Evolutionary conservation across 2,329 filamentous ascomycete species (phyloP), one percentile per base, ranked within the genome.

Genomic region (Huntiella decipiens): DNA sequence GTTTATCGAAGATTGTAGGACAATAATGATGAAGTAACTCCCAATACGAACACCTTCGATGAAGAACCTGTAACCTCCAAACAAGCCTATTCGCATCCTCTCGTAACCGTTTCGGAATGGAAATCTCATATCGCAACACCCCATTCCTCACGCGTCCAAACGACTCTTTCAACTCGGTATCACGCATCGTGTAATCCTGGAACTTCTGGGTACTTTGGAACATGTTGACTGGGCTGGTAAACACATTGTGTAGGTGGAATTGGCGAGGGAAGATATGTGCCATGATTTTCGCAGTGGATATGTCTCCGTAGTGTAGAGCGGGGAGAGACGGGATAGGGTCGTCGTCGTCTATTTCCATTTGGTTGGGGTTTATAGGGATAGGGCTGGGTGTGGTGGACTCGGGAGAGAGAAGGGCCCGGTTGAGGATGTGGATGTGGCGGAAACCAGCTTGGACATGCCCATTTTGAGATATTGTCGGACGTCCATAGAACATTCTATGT

Each of bases 251-350:
- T 3, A 98, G 65, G 11, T 75, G 74, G 56, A 94, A 96, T 56
- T 96, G 87, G 8, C 79, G 71, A 31, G 91, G 91, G 54, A 98
- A 98, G 1, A 98, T 77, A 60, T 96, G 88, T 66, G 88, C 91
- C 72, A 94, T 74, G 15, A 93, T 62, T 53, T 81, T 82, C 8
- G 76, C 56, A 0, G 77, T 82, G 51, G 79, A 71, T 10, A 38
- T 15, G 28, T 50, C 48, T 17, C 48, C 48, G 17, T 46, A 31
- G 4, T 38, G 22, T 32, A 34, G 41, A 13, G 15, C 22, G 2
- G 15, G 12, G 39, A 41, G 10, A 17, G 13, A 19, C 34, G 11
- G 61, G 56, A 1, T 65, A 15, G 42, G 38, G 7, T 13, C 28
- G 12, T 13, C 28, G 12, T 36, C 12, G 15, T 34, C 32, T 13